Conservation (phyloP, 2,329 filamentous ascomycete species). For the Hortaea werneckii region DNA sequence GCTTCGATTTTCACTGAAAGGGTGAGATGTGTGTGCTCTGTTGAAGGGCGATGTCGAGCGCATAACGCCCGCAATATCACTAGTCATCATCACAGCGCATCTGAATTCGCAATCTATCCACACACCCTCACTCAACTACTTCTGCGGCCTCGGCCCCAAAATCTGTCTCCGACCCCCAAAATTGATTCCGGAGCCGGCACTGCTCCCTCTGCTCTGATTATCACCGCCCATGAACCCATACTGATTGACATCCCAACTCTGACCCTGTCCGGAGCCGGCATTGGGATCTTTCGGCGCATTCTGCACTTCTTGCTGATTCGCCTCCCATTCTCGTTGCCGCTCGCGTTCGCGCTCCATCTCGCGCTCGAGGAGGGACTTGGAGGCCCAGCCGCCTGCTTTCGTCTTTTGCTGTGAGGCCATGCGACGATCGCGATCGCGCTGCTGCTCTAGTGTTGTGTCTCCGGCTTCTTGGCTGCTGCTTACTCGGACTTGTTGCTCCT, state of each 20-base stretch:
- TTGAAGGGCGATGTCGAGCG: no score
- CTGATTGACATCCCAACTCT: constrained; percentile 64
- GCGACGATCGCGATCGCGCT: constrained; percentile 53
- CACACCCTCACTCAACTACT: background rate
- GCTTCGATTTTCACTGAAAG: no score
- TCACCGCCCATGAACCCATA: constrained; percentile 70
- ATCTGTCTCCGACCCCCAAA: constrained; percentile 66
- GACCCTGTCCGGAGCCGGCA: constrained; percentile 56
- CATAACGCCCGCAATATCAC: no score
- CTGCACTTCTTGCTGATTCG: constrained; percentile 52
- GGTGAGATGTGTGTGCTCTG: no score
- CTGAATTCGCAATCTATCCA: background rate
- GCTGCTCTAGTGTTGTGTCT: constrained; percentile 29
- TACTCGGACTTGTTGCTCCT: constrained; percentile 28
- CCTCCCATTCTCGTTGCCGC: constrained; percentile 71
- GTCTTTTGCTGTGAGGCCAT: constrained; percentile 49
- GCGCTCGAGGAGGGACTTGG: constrained; percentile 61
- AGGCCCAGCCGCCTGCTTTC: constrained; percentile 51
- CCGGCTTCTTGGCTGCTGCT: constrained; percentile 40
- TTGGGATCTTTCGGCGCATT: constrained; percentile 43
- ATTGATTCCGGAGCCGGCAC: constrained; percentile 48
- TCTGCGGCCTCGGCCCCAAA: constrained; percentile 52
- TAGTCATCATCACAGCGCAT: background rate
- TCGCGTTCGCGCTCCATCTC: constrained; percentile 74
- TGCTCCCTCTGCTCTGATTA: constrained; percentile 55